Conservation (phyloP, 768 basidiomycete genomes). For the Candolleomyces aberdarensis region DNA sequence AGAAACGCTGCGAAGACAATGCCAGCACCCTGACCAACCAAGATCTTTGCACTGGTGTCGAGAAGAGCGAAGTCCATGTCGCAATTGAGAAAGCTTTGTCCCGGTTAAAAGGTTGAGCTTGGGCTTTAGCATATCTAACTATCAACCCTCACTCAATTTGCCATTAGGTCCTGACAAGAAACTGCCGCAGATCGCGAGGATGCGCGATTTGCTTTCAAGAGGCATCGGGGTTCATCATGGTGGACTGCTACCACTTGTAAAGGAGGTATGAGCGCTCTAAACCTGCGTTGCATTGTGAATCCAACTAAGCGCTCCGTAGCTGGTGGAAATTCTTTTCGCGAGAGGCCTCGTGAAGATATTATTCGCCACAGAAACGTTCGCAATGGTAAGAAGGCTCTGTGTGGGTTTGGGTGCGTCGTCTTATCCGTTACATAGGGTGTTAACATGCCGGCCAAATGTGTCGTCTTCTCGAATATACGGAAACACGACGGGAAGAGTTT, state of each 20-base stretch:
- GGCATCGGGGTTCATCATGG: slow-evolving; percentile 99
- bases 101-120: slow-evolving; percentile 74
- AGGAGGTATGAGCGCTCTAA: slow-evolving; percentile 61
- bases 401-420: background rate
- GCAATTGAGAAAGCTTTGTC: slow-evolving; percentile 90
- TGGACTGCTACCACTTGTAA: slow-evolving; percentile 92
- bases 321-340: slow-evolving; percentile 95
- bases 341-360: slow-evolving; percentile 93
- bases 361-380: slow-evolving; percentile 99
- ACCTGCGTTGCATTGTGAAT: slow-evolving; percentile 1
- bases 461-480: slow-evolving; percentile 91
- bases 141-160: slow-evolving; percentile 3
- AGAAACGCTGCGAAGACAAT: slow-evolving; percentile 96
- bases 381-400: slow-evolving; percentile 70
- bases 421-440: slow-evolving; percentile 63
- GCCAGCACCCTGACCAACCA: slow-evolving; percentile 84
- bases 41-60: slow-evolving; percentile 83
- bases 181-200: slow-evolving; percentile 88
- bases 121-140: slow-evolving; percentile 2
- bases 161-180: slow-evolving; percentile 80
- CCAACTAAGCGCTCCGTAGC: slow-evolving; percentile 38
- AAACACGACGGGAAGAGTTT: slow-evolving; percentile 96
- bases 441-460: slow-evolving; percentile 98
- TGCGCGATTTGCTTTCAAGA: slow-evolving; percentile 84
- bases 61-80: slow-evolving; percentile 97